Percentiles rank a stretch among this genome's conserved stretches.
Evolutionary conservation across 2,329 filamentous ascomycete species (phyloP).

Genomic region (Fusarium sororula): DNA sequence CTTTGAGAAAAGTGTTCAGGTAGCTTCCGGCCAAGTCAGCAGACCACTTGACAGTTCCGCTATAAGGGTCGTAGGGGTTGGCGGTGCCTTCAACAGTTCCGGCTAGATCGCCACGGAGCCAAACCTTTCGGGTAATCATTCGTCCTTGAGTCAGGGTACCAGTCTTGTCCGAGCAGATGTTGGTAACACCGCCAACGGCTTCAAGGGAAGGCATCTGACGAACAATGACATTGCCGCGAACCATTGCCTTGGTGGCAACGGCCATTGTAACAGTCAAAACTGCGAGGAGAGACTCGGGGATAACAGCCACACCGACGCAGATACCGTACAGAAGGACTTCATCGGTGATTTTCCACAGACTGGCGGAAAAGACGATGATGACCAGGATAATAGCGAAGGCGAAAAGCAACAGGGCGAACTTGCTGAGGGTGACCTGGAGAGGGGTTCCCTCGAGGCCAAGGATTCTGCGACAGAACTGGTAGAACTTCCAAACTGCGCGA

Average conservation of each 20-base stretch:
- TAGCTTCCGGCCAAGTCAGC: slow-evolving; percentile 51
- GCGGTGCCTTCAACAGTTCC: slow-evolving; percentile 64
- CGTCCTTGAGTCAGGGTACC: slow-evolving; percentile 73
- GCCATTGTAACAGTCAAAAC: slow-evolving; percentile 78
- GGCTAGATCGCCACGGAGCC: slow-evolving; percentile 64
- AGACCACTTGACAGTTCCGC: slow-evolving; percentile 60
- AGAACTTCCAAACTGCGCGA: slow-evolving; percentile 54
- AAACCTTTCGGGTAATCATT: slow-evolving; percentile 72
- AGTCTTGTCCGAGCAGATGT: slow-evolving; percentile 77
- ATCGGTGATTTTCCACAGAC: slow-evolving; percentile 61
- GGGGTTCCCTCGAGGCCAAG: slow-evolving; percentile 80
- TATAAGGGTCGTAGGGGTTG: slow-evolving; percentile 69
- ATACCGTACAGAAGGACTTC: slow-evolving; percentile 70
- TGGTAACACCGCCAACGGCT: slow-evolving; percentile 74
- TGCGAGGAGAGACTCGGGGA: slow-evolving; percentile 73
- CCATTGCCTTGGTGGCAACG: slow-evolving; percentile 72
- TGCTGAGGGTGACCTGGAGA: slow-evolving; percentile 84
- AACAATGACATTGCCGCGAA: slow-evolving; percentile 70
- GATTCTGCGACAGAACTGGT: slow-evolving; percentile 59
- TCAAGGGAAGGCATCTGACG: slow-evolving; percentile 72
- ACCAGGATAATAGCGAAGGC: slow-evolving; percentile 71
- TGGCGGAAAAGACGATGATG: slow-evolving; percentile 69
- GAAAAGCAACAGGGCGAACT: slow-evolving; percentile 84
- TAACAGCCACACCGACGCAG: slow-evolving; percentile 70
- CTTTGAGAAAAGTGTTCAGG: slow-evolving; percentile 60